These are phyloP conservation scores for Colletotrichum liriopes DNA, from an alignment of 2,329 filamentous ascomycete species.

Conservation along the genomic window DNA sequence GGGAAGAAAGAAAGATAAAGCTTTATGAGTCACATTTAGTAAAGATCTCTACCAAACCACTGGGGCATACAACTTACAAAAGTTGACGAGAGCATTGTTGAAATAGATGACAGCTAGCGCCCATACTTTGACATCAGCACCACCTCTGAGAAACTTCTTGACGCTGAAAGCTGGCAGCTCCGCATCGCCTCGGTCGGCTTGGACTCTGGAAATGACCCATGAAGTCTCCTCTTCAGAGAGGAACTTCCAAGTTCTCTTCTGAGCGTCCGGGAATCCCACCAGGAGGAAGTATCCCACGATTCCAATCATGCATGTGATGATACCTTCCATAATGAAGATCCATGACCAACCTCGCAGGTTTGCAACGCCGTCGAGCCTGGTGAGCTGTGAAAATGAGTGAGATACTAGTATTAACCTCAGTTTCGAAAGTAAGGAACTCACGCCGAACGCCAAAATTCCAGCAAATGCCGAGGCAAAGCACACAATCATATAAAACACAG, in stretches of 20 bases:
- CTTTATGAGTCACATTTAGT: constrained; percentile 56
- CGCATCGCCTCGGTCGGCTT: constrained; percentile 75
- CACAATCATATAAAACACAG: constrained; percentile 49
- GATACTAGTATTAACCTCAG: constrained; percentile 41
- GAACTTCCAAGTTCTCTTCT: constrained; percentile 65
- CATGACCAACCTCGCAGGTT: constrained; percentile 69
- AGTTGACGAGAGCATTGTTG: constrained; percentile 43
- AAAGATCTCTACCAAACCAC: neutral
- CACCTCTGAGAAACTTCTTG: constrained; percentile 76
- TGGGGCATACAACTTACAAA: constrained; percentile 12
- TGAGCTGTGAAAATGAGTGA: constrained; percentile 6
- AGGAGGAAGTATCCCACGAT: constrained; percentile 72
- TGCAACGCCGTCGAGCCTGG: constrained; percentile 68
- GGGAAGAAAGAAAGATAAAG: constrained; percentile 70
- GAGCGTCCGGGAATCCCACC: constrained; percentile 84
- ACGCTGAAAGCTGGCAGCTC: constrained; percentile 78
- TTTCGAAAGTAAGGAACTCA: constrained; percentile 47
- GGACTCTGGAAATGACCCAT: constrained; percentile 78
- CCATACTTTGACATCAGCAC: constrained; percentile 83
- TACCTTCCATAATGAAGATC: constrained; percentile 78
- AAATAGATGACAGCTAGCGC: constrained; percentile 61
- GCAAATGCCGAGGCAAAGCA: constrained; percentile 46
- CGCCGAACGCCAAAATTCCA: constrained; percentile 46
- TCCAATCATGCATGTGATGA: constrained; percentile 61
- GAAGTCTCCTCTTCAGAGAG: constrained; percentile 76